Base-by-base conservation (phyloP, 108 stramenopile species). In the Cyclotella choctawhatcheeana region DNA sequence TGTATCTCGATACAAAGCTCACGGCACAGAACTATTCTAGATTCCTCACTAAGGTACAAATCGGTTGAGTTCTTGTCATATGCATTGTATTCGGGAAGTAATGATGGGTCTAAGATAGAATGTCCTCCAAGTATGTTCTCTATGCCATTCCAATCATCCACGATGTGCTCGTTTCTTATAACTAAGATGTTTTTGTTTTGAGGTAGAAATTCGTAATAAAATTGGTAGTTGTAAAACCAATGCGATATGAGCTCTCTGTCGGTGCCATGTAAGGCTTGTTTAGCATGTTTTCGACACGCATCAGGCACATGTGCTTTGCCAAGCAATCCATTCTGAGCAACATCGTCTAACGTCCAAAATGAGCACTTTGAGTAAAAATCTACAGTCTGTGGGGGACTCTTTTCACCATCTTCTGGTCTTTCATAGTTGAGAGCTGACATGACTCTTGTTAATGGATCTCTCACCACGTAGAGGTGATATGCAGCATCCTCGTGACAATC, bases 1-100 rank as follows among this genome's bases (percentile, higher is more conserved):
- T 84, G 82, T 44, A 84, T 84, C 47, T 84, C 82, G 44, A 80
- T 75, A 62, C 82, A 84, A 2, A 84, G 51, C 24, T 44, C 60
- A 18, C 35, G 69, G 53, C 82, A 84, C 6, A 84, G 44, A 12
- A 43, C 65, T 25, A 71, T 50, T 51, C 70, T 79, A 17, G 72
- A 73, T 4, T 67, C 69, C 48, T 75, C 77, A 25, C 67, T 64
- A 5, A 71, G 68, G 53, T 71, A 80, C 30, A 76, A 17, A 44
- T 80, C 79, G 14, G 43, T 65, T 13, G 60, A 35, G 18, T 67
- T 79, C 33, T 79, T 73, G 16, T 52, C 50, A 22, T 72, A 44
- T 27, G 61, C 59, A 61, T 74, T 81, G 8, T 71, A 71, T 14
- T 44, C 64, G 22, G 80, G 80, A 25, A 76, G 51, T 3, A 34